A percentile compares a stretch with the other conserved stretches of the same genome.
phyloP scores from a whole-genome alignment of 192 early-diverging fungal genomes.

The Coemansia sp. region DNA sequence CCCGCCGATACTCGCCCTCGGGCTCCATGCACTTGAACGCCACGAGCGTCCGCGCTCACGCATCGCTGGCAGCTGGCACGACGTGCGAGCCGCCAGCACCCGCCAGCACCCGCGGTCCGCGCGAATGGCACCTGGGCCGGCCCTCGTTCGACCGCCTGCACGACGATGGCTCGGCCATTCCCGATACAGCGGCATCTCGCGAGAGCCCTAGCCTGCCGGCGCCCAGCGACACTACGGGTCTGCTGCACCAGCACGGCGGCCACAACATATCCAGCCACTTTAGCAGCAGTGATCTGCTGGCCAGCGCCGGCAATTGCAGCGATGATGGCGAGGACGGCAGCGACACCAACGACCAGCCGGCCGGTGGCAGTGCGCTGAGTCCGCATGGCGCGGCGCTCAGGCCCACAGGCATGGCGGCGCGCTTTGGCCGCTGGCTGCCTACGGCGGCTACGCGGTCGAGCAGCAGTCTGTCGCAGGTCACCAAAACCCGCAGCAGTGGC shows the following conservation, averaged over 20 bases:
- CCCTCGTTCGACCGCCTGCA: constrained; percentile 33
- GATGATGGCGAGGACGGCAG: constrained; percentile 14
- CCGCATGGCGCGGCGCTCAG: neutral
- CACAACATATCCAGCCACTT: constrained; percentile 1
- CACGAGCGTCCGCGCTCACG: constrained; percentile 17
- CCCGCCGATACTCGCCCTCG: constrained; percentile 34
- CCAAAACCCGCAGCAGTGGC: constrained; percentile 13
- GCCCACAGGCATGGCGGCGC: constrained; percentile 44
- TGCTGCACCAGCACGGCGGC: constrained; percentile 2
- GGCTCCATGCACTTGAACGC: constrained; percentile 16
- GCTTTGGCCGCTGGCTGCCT: constrained; percentile 39
- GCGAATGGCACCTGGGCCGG: constrained; percentile 51
- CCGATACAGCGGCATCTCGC: neutral
- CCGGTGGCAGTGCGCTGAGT: neutral
- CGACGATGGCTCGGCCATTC: constrained; percentile 15
- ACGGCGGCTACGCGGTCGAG: neutral
- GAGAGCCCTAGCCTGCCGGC: constrained; percentile 9
- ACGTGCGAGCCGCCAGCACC: neutral
- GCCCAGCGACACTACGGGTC: neutral
- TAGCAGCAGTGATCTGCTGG: constrained; percentile 19
- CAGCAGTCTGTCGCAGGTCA: neutral
- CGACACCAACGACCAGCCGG: constrained; percentile 23
- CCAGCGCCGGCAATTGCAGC: constrained; percentile 1
- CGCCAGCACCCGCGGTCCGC: constrained; percentile 21
- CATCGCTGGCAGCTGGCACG: constrained; percentile 8